phyloP scores from a whole-genome alignment of 1,139 yeast species.

The Yamadazyma kanchanaburiensis region DNA sequence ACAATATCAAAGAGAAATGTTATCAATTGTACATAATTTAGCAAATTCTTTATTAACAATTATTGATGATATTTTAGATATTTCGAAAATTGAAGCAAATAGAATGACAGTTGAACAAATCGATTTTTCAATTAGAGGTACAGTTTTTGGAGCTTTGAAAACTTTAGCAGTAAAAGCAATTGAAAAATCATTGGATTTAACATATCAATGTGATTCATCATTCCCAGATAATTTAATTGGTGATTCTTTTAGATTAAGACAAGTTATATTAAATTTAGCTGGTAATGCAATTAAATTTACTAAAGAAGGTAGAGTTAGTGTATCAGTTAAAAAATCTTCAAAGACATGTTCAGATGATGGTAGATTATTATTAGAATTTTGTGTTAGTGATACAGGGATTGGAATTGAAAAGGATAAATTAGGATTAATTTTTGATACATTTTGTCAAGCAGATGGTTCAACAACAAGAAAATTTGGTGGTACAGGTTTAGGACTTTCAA shows the following conservation, averaged over 20 bases:
- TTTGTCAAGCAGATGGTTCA: constrained; percentile 91
- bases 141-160: constrained; percentile 84
- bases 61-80: constrained; percentile 85
- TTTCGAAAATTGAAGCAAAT: constrained; percentile 88
- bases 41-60: constrained; percentile 82
- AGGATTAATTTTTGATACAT: constrained; percentile 81
- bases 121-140: constrained; percentile 79
- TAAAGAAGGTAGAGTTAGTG: constrained; percentile 71
- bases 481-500: constrained; percentile 82
- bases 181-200: constrained; percentile 75
- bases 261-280: constrained; percentile 76
- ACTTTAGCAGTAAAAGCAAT: constrained; percentile 86
- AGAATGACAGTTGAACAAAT: constrained; percentile 90
- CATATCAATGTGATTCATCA: constrained; percentile 78
- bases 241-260: constrained; percentile 81
- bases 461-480: constrained; percentile 92
- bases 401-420: constrained; percentile 83
- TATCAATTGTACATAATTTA: constrained; percentile 79
- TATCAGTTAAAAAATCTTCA: constrained; percentile 53
- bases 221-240: constrained; percentile 86
- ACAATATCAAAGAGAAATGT: constrained; percentile 87
- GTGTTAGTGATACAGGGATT: constrained; percentile 87
- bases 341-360: constrained; percentile 38
- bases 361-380: constrained; percentile 70
- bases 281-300: constrained; percentile 90